phyloP scores from a whole-genome alignment of 805 yeast genomes.

The Scheffersomyces coipomensis region DNA sequence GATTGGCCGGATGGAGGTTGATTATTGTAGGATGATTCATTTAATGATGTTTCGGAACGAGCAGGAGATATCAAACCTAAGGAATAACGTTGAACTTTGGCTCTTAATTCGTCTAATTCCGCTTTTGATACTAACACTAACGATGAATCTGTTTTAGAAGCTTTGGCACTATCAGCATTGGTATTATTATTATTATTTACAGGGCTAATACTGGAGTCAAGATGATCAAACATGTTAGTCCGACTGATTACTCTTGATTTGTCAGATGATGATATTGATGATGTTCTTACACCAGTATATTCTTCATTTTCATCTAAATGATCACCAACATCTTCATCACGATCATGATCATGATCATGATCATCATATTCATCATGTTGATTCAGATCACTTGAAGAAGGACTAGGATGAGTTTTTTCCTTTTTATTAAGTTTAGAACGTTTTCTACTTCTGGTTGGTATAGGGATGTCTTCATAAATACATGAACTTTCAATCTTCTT shows the following conservation, averaged over 20 bases:
- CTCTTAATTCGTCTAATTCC: slow-evolving; percentile 10
- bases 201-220: background rate
- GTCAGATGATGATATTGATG: too few relatives aligned
- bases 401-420: too few relatives aligned
- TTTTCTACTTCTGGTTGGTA: background rate
- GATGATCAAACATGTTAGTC: too few relatives aligned
- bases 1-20: too few relatives aligned
- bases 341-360: too few relatives aligned
- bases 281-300: too few relatives aligned
- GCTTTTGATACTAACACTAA: slow-evolving; percentile 7
- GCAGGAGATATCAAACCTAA: background rate
- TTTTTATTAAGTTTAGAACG: background rate
- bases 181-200: background rate
- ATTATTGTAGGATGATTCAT: too few relatives aligned
- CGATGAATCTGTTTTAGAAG: slow-evolving; percentile 5
- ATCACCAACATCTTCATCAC: too few relatives aligned
- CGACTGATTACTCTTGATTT: too few relatives aligned
- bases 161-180: background rate
- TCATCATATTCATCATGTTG: too few relatives aligned
- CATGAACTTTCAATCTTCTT: slow-evolving; percentile 18
- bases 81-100: slow-evolving; percentile 2
- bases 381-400: too few relatives aligned
- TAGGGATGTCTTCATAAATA: slow-evolving; percentile 10
- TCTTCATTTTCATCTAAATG: too few relatives aligned
- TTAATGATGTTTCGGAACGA: background rate